Base-by-base conservation (phyloP, 169 alveolate genomes). In the Ichthyophthirius multifiliis region DNA sequence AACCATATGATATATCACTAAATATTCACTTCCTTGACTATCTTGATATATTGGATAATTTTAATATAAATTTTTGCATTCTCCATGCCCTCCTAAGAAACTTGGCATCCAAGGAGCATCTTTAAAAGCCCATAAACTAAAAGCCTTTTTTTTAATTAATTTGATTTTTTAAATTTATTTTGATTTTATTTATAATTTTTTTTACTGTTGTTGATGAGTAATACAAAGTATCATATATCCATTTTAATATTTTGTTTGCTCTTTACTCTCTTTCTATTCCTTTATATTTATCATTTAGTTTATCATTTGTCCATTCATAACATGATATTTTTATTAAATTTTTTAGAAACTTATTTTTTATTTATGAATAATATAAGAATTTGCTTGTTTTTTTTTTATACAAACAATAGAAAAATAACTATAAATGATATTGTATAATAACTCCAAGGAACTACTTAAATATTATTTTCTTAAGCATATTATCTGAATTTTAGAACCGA, bases 141-240 rank as follows among this genome's bases (percentile, higher is more conserved):
- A 55, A 55, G 31, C 9, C 71, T 55, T 27, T 27, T 55, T 55
- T 4, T 10, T 20, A 20, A 55, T 15, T 55, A 10, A 1, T 1
- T 0, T 1, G 18, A 55, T 41, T 41, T 41, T 41, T 7, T 41
- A 41, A 41, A 41, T 9, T 41, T 9, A 41, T 9, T 13, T 41
- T 41, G 46, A 9, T 13, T 41, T 9, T 55, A 27, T 27, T 27
- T 55, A 23, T 4, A 27, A 27, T 55, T 47, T 13, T 47, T 1
- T 23, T 55, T 55, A 67, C 79, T 30, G 73, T 15, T 12, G 84
- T 9, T 32, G 35, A 35, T 9, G 63, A 41, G 63, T 78, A 78
- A 20, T 78, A 78, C 16, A 48, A 12, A 43, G 63, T 20, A 45
- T 78, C 84, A 20, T 65, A 67, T 16, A 65, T 65, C 79, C 84